These are phyloP conservation scores for Magnolia sinica DNA, from an alignment of 164 flowering plant species.

Conservation along the genomic window DNA sequence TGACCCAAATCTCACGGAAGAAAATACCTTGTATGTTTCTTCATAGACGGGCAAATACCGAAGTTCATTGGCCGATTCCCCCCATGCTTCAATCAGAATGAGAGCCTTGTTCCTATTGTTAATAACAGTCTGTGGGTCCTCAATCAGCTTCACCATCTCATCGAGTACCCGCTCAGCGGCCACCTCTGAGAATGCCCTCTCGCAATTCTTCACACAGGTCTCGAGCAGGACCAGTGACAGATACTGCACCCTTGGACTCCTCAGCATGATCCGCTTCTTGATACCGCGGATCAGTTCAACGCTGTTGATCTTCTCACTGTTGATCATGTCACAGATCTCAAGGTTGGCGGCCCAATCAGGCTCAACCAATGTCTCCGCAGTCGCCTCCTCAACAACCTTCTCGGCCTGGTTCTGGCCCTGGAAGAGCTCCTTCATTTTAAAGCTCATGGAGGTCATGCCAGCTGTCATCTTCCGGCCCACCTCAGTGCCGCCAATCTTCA, in stretches of 20 bases:
- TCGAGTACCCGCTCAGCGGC: constrained; percentile 93
- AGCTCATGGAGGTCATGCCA: constrained; percentile 88
- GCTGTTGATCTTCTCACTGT: constrained; percentile 64
- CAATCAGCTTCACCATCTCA: constrained; percentile 97
- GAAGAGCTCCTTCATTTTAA: constrained; percentile 88
- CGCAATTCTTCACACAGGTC: constrained; percentile 72
- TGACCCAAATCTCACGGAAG: not conserved
- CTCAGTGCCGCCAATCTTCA: constrained; percentile 83
- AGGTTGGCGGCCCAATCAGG: constrained; percentile 95
- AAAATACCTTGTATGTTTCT: constrained; percentile 91
- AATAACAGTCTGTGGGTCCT: constrained; percentile 91
- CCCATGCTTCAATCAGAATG: constrained; percentile 89
- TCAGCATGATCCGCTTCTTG: constrained; percentile 73
- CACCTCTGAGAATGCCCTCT: constrained; percentile 88
- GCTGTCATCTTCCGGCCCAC: constrained; percentile 73
- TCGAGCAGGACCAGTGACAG: constrained; percentile 72
- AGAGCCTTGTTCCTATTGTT: constrained; percentile 86
- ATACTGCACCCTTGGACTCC: constrained; percentile 72
- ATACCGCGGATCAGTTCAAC: constrained; percentile 75
- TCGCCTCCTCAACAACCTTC: constrained; percentile 84
- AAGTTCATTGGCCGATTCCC: constrained; percentile 78
- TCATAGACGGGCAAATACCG: constrained; percentile 93
- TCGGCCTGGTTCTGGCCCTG: constrained; percentile 79
- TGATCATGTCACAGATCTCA: constrained; percentile 88
- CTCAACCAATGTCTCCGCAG: constrained; percentile 76